Percentiles rank a stretch among this genome's conserved stretches.
Conservation (phyloP, 225 moss, liverwort and hornwort species). For the Pleurozium schreberi region DNA sequence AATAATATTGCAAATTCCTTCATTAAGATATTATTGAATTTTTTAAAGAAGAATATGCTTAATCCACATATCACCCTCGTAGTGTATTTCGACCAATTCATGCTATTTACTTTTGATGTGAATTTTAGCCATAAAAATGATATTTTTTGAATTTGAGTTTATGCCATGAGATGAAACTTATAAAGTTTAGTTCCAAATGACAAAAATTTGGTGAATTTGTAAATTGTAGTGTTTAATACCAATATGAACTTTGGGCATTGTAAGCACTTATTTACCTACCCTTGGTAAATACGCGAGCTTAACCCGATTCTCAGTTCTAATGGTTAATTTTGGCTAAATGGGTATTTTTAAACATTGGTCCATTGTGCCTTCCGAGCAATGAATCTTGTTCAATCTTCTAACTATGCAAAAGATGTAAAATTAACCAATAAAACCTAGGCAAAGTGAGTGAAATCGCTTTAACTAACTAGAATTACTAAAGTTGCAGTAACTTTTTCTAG, state of each 20-base stretch:
- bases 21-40: not conserved
- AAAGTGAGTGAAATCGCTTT: too few relatives aligned
- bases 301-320: too few relatives aligned
- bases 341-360: too few relatives aligned
- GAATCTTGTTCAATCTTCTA: too few relatives aligned
- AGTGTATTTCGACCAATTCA: not conserved
- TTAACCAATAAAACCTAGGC: too few relatives aligned
- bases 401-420: too few relatives aligned
- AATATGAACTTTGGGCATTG: not conserved
- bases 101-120: not conserved
- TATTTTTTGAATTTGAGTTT: not conserved
- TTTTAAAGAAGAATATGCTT: not conserved
- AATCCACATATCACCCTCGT: not conserved
- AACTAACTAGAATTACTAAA: too few relatives aligned
- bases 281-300: too few relatives aligned
- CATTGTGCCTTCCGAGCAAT: too few relatives aligned
- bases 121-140: not conserved
- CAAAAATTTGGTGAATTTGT: not conserved
- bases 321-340: too few relatives aligned
- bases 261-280: too few relatives aligned
- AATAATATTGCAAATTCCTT: not conserved
- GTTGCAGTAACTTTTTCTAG: too few relatives aligned
- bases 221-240: not conserved
- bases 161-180: not conserved
- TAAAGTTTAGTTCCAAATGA: fast-evolving